Evolutionary conservation across 192 early-diverging fungal genomes (phyloP), one percentile per base, ranked within the genome.

Genomic region (Gorgonomyces haynaldii): DNA sequence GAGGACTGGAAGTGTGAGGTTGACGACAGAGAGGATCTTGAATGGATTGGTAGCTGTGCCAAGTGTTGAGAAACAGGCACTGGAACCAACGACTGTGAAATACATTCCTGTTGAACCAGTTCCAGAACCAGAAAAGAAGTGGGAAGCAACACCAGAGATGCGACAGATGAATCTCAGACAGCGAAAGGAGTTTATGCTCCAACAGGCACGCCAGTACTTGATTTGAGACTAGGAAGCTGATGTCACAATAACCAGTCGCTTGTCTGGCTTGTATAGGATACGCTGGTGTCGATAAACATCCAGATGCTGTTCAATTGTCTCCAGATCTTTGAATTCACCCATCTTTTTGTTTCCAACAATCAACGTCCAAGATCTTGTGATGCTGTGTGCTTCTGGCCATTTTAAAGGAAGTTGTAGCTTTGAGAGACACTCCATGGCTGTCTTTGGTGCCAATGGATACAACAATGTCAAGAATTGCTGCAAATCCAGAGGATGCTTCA

Each of bases 401-500:
- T 12, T 34, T 15, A 12, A 34, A 15, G 32, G 10, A 9, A 15
- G 10, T 9, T 34, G 10, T 15, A 34, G 32, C 32, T 12, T 12
- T 15, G 10, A 12, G 32, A 9, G 32, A 9, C 32, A 34, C 10
- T 15, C 32, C 32, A 9, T 34, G 32, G 32, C 15, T 15, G 10
- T 9, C 15, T 9, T 15, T 15, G 32, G 10, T 34, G 32, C 32
- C 10, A 34, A 34, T 15, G 32, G 32, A 34, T 9, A 34, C 32
- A 34, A 15, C 32, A 34, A 15, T 15, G 15, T 15, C 32, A 34
- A 34, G 10, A 34, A 34, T 34, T 15, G 10, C 32, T 0, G 10
- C 32, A 9, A 15, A 9, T 34, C 32, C 15, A 12, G 10, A 9
- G 10, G 32, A 9, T 34, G 19, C 24, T 29, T 54, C 35, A 81